A percentile compares a stretch with the other conserved stretches of the same genome.
These are phyloP conservation scores for Pyrenochaeta sp. DNA, from an alignment of 2,329 filamentous ascomycete species.

Conservation along the genomic window DNA sequence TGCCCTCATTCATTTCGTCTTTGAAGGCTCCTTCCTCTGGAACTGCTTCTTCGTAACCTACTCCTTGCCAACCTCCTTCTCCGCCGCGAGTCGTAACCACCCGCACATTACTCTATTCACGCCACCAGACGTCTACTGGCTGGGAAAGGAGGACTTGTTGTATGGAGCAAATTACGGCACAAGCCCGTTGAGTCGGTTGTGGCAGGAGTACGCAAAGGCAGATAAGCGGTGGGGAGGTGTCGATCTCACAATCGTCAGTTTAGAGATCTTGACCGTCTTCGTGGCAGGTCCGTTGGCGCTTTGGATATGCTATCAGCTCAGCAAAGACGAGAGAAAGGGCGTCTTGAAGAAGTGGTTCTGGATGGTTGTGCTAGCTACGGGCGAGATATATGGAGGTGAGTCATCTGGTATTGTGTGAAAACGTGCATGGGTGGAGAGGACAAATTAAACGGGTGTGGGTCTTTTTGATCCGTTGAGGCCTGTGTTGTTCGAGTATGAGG, in stretches of 20 bases:
- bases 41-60: constrained; percentile 84
- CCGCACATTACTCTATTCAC: constrained; percentile 51
- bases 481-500: constrained; percentile 31
- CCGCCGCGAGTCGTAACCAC: constrained; percentile 35
- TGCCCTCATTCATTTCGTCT: constrained; percentile 86
- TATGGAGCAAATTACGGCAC: constrained; percentile 68
- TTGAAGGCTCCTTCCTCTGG: constrained; percentile 92
- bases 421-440: neutral
- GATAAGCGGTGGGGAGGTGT: constrained; percentile 68
- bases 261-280: constrained; percentile 69
- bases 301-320: constrained; percentile 64
- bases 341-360: constrained; percentile 59
- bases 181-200: constrained; percentile 63
- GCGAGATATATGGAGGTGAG: constrained; percentile 68
- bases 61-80: constrained; percentile 52
- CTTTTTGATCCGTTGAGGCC: constrained; percentile 20
- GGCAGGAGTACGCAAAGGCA: constrained; percentile 73
- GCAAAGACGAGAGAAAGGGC: constrained; percentile 49
- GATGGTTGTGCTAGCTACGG: constrained; percentile 67
- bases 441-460: constrained; percentile 30
- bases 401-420: constrained; percentile 13
- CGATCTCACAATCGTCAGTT: constrained; percentile 65
- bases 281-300: constrained; percentile 66
- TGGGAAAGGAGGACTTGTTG: constrained; percentile 61
- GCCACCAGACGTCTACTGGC: constrained; percentile 61